These are phyloP conservation scores for Angomonas deanei DNA, from an alignment of 208 protist species.

Conservation along the genomic window DNA sequence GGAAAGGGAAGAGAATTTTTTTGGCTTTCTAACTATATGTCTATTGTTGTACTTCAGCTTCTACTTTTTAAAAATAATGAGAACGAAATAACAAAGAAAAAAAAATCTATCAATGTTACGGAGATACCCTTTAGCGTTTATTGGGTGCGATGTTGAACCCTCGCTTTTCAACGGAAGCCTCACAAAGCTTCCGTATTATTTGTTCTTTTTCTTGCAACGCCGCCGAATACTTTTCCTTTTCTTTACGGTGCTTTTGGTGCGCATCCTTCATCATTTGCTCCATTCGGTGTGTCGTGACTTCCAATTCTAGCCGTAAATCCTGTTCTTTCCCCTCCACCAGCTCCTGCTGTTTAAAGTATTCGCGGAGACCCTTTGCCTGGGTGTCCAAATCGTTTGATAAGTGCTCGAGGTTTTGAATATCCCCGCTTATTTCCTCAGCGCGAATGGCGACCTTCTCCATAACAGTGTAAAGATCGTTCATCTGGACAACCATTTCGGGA, in stretches of 20 bases:
- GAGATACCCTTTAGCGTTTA: background rate
- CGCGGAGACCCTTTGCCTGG: slow-evolving; percentile 44
- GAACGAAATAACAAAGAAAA: slow-evolving; percentile 4
- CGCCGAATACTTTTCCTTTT: slow-evolving; percentile 41
- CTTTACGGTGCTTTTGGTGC: slow-evolving; percentile 24
- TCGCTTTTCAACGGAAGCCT: slow-evolving; percentile 8
- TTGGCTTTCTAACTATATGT: too few species aligned
- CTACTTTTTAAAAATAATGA: too few species aligned
- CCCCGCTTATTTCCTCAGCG: slow-evolving; percentile 45
- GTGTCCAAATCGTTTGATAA: slow-evolving; percentile 56
- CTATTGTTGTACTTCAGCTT: too few species aligned
- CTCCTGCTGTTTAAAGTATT: slow-evolving; percentile 50
- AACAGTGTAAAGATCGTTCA: slow-evolving; percentile 81
- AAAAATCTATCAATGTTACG: background rate
- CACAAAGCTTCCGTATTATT: slow-evolving; percentile 49
- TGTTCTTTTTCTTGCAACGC: slow-evolving; percentile 66
- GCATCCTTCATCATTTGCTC: slow-evolving; percentile 39
- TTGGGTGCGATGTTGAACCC: background rate
- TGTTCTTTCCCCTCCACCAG: slow-evolving; percentile 29
- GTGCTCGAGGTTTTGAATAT: slow-evolving; percentile 41
- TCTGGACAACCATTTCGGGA: slow-evolving; percentile 70
- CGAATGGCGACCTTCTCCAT: slow-evolving; percentile 72
- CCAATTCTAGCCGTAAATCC: slow-evolving; percentile 45
- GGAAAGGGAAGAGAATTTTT: too few species aligned
- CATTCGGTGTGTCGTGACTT: slow-evolving; percentile 38